Conservation (phyloP, 768 basidiomycete genomes). For the Strobilomyces dryophilus region DNA sequence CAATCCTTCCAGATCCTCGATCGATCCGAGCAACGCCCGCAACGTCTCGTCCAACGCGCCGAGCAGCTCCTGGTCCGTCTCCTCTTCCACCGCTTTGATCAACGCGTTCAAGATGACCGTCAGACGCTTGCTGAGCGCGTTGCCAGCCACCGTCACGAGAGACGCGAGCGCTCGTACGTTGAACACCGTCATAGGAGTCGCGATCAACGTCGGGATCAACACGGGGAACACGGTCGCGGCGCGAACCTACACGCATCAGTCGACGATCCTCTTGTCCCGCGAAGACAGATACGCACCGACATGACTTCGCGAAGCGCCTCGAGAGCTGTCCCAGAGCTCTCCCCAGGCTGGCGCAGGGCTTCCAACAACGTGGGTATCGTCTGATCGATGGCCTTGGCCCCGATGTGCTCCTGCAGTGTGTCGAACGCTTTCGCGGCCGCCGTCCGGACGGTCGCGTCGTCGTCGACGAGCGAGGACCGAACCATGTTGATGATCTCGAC, state of each 20-base stretch:
- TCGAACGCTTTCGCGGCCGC: constrained; percentile 92
- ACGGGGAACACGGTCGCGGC: constrained; percentile 96
- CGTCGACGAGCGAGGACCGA: constrained; percentile 81
- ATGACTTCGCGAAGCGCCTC: constrained; percentile 93
- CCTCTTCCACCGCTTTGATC: constrained; percentile 70
- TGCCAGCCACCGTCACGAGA: constrained; percentile 90
- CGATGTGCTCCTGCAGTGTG: constrained; percentile 86
- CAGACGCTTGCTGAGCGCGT: constrained; percentile 80
- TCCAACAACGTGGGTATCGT: constrained; percentile 94
- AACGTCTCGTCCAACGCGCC: constrained; percentile 73
- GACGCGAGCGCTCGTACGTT: constrained; percentile 89
- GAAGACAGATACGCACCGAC: constrained; percentile 51
- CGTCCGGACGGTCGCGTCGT: constrained; percentile 76
- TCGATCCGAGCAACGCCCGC: constrained; percentile 68
- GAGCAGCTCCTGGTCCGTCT: constrained; percentile 63
- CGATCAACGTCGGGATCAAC: constrained; percentile 87
- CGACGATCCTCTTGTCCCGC: background rate
- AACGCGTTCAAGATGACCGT: constrained; percentile 75
- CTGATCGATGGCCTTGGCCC: constrained; percentile 89
- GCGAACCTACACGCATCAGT: constrained; percentile 57
- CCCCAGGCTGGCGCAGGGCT: constrained; percentile 89
- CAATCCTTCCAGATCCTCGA: constrained; percentile 82
- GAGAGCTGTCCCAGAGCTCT: constrained; percentile 91
- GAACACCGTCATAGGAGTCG: constrained; percentile 90
- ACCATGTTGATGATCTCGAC: constrained; percentile 85